Percentiles rank a stretch among this genome's conserved stretches.
Evolutionary conservation across 1,284 basidiomycete species (phyloP).

Genomic region (Heliocybe sulcata): DNA sequence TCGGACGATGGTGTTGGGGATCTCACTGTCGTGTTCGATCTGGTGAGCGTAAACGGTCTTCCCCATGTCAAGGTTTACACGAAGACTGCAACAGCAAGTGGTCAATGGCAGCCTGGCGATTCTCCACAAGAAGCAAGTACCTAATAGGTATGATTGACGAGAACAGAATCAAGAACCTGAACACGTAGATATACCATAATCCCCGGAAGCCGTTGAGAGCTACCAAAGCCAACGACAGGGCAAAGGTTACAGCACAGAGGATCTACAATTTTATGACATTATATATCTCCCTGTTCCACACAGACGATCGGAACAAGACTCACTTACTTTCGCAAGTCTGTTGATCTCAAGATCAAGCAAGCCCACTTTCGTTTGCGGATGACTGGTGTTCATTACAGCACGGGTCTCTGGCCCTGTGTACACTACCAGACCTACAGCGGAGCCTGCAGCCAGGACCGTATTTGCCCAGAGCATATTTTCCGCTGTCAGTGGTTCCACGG

Average conservation of each 20-base stretch:
- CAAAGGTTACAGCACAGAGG: constrained; percentile 90
- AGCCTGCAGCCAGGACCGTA: constrained; percentile 94
- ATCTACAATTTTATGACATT: constrained; percentile 48
- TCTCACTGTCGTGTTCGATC: constrained; percentile 91
- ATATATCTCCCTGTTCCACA: constrained; percentile 3
- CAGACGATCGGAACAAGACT: constrained; percentile 4
- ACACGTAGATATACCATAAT: constrained; percentile 93
- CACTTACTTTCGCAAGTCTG: constrained; percentile 80
- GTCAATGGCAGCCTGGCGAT: background rate
- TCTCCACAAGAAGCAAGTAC: constrained; percentile 33
- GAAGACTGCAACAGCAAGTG: constrained; percentile 60
- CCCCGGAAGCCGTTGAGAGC: constrained; percentile 96
- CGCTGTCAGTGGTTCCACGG: constrained; percentile 76
- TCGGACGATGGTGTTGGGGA: constrained; percentile 92
- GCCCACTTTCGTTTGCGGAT: constrained; percentile 94
- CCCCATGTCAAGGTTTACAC: constrained; percentile 99
- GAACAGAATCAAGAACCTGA: constrained; percentile 96
- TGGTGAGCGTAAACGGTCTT: constrained; percentile 97
- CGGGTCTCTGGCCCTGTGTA: constrained; percentile 95
- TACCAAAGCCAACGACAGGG: constrained; percentile 85
- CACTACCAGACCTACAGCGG: constrained; percentile 87
- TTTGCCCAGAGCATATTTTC: constrained; percentile 98
- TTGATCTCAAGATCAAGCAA: constrained; percentile 94
- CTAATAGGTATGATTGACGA: constrained; percentile 99
- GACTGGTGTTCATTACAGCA: constrained; percentile 99